Base-by-base conservation (phyloP, 1,284 basidiomycete species). In the Cerrena zonata region DNA sequence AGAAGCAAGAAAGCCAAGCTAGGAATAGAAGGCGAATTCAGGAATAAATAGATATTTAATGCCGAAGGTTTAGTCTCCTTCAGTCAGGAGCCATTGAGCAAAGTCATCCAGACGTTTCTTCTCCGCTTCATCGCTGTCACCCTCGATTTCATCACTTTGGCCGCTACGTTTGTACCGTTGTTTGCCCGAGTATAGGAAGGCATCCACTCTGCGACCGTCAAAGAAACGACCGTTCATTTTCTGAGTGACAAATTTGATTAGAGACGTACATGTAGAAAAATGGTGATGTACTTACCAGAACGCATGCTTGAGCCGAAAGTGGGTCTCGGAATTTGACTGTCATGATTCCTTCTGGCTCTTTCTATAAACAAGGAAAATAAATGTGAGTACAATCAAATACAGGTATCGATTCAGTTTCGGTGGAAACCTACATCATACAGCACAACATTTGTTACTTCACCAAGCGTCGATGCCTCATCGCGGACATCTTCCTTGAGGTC, bases 171-270 rank as follows among this genome's bases (percentile, higher is more conserved):
- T 79, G 74, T 90, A 99, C 45, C 84, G 76, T 58, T 94, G 86
- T 65, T 84, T 87, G 37, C 91, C 93, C 23, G 78, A 75, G 65
- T 85, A 92, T 3, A 95, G 70, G 4, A 79, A 80, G 0, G 95
- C 95, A 60, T 89, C 83, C 44, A 99, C 78, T 53, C 82, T 75
- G 48, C 91, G 79, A 2, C 91, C 91, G 21, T 84, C 89, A 65
- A 99, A 99, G 70, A 84, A 98, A 21, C 96, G 79, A 1, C 91
- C 91, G 59, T 97, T 82, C 94, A 98, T 98, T 84, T 90, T 97
- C 85, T 94, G 62, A 5, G 40, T 3, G 22, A 27, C 3, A 46
- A 30, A 30, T 30, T 34, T 43, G 15, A n/a, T 10, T 41, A 49
- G 18, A 18, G 41, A 38, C 21, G 30, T 13, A 37, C 5, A 48